phyloP scores from a whole-genome alignment of 75 land plant genomes.

The Selaginella moellendorffii region DNA sequence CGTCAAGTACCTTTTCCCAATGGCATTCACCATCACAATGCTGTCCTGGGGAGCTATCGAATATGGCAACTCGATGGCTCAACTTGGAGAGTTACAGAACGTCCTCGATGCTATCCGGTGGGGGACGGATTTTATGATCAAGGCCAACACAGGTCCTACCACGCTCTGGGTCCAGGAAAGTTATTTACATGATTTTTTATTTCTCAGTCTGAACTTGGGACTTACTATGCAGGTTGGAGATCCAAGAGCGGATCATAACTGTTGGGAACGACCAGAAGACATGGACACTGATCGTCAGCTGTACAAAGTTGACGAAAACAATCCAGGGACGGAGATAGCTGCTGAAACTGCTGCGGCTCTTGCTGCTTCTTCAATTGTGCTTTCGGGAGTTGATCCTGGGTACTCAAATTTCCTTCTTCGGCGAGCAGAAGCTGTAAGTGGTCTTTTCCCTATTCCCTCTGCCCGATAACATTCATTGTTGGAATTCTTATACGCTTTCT shows the following conservation, averaged over 20 bases:
- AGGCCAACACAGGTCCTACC: constrained; percentile 24
- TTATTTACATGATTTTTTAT: not conserved
- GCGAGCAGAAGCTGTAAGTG: not conserved
- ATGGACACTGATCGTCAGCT: constrained; percentile 1
- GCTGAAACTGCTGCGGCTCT: constrained; percentile 1
- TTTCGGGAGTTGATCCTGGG: not conserved
- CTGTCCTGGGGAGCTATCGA: constrained; percentile 67
- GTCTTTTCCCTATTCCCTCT: no score
- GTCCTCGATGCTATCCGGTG: constrained; percentile 43
- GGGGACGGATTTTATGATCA: constrained; percentile 74
- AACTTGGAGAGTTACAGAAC: constrained; percentile 31
- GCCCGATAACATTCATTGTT: no score
- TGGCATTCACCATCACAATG: constrained; percentile 79
- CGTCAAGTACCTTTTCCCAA: constrained; percentile 76
- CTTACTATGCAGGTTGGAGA: no score
- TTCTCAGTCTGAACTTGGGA: not conserved
- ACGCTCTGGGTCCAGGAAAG: constrained; percentile 68
- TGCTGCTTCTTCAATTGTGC: not conserved
- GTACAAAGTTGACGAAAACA: constrained; percentile 5
- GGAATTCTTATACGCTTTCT: no score
- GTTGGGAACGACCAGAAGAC: constrained; percentile 7
- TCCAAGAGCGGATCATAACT: constrained; percentile 4
- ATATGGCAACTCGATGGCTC: constrained; percentile 22
- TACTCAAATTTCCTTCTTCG: not conserved
- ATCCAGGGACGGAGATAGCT: constrained; percentile 7